Base-by-base conservation (phyloP, 805 yeast species). In the Candida coleopterorum region DNA sequence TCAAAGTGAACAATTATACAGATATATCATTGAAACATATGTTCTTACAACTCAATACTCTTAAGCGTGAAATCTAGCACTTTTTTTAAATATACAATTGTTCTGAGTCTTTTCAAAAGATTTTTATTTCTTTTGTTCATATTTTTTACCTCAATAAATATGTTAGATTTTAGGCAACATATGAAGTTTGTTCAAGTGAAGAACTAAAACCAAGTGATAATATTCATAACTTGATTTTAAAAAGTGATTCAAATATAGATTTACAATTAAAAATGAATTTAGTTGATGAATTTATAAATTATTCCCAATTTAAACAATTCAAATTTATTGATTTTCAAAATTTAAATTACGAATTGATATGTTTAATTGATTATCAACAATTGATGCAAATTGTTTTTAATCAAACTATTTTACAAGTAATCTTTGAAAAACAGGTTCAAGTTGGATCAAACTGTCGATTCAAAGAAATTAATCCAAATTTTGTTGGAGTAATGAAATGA, bases 361-460 rank as follows among this genome's bases (percentile, higher is more conserved):
- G 67, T 38, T 30, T 42, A 12, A 44, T 58, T 9, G 54, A 45
- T n/a, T 56, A 55, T 44, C 58, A 58, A 31, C 58, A 56, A 32
- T 44, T 61, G 32, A 50, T 52, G 41, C 68, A 62, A 41, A 56
- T 59, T 7, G 49, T 45, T 32, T 47, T 52, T 33, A 49, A 45
- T 23, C 55, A 57, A 29, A 34, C 41, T 9, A 46, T 50, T 9
- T 31, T 60, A 34, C 52, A 48, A 35, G 58, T 53, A 6, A 46
- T 45, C 15, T 29, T 62, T 14, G 60, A 57, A 34, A 47, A 53
- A 20, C 48, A 47, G 30, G 48, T 51, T 17, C 42, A 54, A 4
- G 54, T 62, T 9, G 57, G 60, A 7, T 45, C 51, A 6, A 32
- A 39, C n/a, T 62, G 66, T 42, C 57, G 60, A 11, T 60, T 60